phyloP scores from a whole-genome alignment of 805 yeast species.

The Teunomyces gatunensis region DNA sequence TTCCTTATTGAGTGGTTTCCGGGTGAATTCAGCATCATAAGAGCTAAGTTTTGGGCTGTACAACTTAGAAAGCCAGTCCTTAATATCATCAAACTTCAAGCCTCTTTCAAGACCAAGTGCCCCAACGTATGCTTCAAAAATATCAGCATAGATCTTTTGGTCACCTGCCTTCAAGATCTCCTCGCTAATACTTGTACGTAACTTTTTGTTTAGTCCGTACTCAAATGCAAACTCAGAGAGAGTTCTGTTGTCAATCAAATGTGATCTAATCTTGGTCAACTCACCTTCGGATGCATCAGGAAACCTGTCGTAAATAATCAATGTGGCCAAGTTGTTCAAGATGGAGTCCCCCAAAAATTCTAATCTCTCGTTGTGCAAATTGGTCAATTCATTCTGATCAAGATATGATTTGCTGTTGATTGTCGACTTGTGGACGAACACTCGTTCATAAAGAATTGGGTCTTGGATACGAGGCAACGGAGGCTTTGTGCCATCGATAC shows the following conservation, averaged over 20 bases:
- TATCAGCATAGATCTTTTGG: constrained; percentile 79
- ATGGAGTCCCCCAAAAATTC: constrained; percentile 92
- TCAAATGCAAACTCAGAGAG: constrained; percentile 65
- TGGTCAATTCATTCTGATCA: constrained; percentile 54
- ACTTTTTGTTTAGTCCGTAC: constrained; percentile 62
- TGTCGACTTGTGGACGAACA: constrained; percentile 78
- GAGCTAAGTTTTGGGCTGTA: constrained; percentile 44
- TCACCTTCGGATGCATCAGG: constrained; percentile 81
- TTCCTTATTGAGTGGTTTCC: constrained; percentile 48
- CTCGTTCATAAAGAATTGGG: constrained; percentile 59
- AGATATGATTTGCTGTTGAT: constrained; percentile 57
- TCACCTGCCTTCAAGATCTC: constrained; percentile 48
- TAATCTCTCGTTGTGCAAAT: constrained; percentile 76
- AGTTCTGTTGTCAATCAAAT: constrained; percentile 68
- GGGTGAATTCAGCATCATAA: constrained; percentile 30
- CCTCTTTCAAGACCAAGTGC: constrained; percentile 66
- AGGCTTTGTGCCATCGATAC: constrained; percentile 40
- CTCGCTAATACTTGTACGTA: constrained; percentile 51
- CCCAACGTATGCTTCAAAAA: constrained; percentile 92
- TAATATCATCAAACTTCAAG: constrained; percentile 46
- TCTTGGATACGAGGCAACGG: constrained; percentile 64
- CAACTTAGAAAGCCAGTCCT: constrained; percentile 54
- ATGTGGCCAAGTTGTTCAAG: constrained; percentile 68
- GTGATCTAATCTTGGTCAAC: constrained; percentile 66
- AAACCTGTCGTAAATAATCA: constrained; percentile 60